Conservation (phyloP, 2,329 filamentous ascomycete genomes). For the Bipolaris victoriae region DNA sequence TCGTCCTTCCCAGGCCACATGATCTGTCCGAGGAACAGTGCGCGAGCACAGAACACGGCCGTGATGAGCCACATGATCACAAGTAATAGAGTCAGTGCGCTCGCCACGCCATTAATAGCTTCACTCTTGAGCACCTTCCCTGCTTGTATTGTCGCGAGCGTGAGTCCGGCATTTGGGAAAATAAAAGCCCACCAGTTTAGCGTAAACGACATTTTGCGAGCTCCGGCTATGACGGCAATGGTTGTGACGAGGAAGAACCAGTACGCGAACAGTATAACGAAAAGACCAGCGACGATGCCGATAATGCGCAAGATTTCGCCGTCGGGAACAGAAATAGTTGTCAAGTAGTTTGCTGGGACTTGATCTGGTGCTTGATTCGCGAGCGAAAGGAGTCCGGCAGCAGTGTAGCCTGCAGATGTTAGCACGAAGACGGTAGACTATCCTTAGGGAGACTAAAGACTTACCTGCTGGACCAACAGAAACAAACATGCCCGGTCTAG, state of each 20-base stretch:
- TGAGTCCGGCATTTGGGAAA: slow-evolving; percentile 70
- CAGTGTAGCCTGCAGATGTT: slow-evolving; percentile 53
- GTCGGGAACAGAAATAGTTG: slow-evolving; percentile 35
- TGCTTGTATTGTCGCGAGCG: slow-evolving; percentile 64
- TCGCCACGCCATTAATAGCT: slow-evolving; percentile 60
- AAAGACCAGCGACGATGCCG: slow-evolving; percentile 54
- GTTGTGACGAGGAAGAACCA: slow-evolving; percentile 59
- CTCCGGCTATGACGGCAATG: slow-evolving; percentile 47
- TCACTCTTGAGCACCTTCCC: slow-evolving; percentile 60
- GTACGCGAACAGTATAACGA: slow-evolving; percentile 57
- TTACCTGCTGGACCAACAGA: slow-evolving; percentile 53
- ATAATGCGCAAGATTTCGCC: slow-evolving; percentile 51
- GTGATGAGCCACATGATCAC: slow-evolving; percentile 63
- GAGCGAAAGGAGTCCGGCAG: slow-evolving; percentile 54
- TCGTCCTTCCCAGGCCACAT: slow-evolving; percentile 59
- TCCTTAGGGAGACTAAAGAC: slow-evolving; percentile 55
- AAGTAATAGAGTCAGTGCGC: slow-evolving; percentile 62
- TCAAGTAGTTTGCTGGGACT: slow-evolving; percentile 44
- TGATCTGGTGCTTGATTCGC: slow-evolving; percentile 50
- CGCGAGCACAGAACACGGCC: slow-evolving; percentile 56
- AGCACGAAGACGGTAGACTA: slow-evolving; percentile 59
- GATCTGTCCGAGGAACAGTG: slow-evolving; percentile 59
- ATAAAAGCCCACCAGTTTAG: slow-evolving; percentile 65
- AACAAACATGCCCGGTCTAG: slow-evolving; percentile 60
- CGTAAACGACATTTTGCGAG: slow-evolving; percentile 49